These are phyloP conservation scores for Phytopythium sindhum DNA, from an alignment of 352 stramenopile species.

Conservation along the genomic window DNA sequence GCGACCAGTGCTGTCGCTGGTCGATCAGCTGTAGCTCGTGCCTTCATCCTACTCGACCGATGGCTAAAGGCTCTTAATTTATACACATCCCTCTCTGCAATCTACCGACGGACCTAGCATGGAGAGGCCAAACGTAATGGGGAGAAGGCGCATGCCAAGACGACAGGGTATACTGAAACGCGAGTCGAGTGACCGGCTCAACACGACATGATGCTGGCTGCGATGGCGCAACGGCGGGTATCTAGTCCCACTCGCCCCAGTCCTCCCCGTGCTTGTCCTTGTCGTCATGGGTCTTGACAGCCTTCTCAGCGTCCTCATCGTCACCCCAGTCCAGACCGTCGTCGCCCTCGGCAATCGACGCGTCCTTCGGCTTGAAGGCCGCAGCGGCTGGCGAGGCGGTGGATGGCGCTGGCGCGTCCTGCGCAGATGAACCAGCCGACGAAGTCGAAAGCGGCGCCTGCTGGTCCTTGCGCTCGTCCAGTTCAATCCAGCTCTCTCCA, in stretches of 20 bases:
- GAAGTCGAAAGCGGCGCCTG: slow-evolving; percentile 38
- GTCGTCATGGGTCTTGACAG: slow-evolving; percentile 21
- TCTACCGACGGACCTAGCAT: not conserved
- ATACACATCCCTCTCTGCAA: not conserved
- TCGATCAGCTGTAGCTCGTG: slow-evolving; percentile 20
- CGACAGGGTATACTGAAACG: slow-evolving; percentile 4
- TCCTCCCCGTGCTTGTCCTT: slow-evolving; percentile 46
- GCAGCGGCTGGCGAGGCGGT: slow-evolving; percentile 1
- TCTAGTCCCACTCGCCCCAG: slow-evolving; percentile 72
- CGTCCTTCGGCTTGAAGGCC: slow-evolving; percentile 17
- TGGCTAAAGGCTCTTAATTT: not conserved
- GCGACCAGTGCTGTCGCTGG: slow-evolving; percentile 22
- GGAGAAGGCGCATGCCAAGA: not conserved
- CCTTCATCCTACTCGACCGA: not conserved
- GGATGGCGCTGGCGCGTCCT: not conserved
- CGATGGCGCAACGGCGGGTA: not conserved
- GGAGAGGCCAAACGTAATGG: not conserved
- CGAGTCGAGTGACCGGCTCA: not conserved
- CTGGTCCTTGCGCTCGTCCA: slow-evolving; percentile 57
- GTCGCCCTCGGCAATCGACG: slow-evolving; percentile 29
- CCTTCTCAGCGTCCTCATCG: slow-evolving; percentile 36
- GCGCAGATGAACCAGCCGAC: slow-evolving; percentile 32
- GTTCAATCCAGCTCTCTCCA: slow-evolving; percentile 62
- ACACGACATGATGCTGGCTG: not conserved
- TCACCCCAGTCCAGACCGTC: slow-evolving; percentile 67